These are phyloP conservation scores for Mycosarcoma mackinlayi DNA, from an alignment of 1,284 basidiomycete genomes.

Conservation along the genomic window DNA sequence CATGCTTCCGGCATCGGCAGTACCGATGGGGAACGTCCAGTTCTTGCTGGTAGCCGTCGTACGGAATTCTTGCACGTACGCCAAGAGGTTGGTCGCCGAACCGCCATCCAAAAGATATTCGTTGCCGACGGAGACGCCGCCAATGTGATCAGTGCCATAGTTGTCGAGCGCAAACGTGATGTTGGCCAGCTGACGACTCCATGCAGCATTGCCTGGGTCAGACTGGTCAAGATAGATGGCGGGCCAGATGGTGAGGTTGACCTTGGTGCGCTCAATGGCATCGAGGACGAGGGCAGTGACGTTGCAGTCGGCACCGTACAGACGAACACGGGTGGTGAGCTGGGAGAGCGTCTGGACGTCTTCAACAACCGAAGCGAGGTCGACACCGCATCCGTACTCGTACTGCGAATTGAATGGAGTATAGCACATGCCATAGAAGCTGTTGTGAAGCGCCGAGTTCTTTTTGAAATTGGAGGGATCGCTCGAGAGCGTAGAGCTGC, in stretches of 20 bases:
- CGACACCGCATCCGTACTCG: slow-evolving; percentile 33
- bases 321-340: slow-evolving; percentile 34
- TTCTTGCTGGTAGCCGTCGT: slow-evolving; percentile 21
- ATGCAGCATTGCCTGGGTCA: slow-evolving; percentile 28
- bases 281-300: slow-evolving; percentile 40
- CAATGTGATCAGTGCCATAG: slow-evolving; percentile 37
- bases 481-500: slow-evolving; percentile 16
- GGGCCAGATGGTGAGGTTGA: slow-evolving; percentile 42
- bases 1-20: slow-evolving; percentile 44
- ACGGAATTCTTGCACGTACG: slow-evolving; percentile 35
- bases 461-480: slow-evolving; percentile 43
- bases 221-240: slow-evolving; percentile 37
- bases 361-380: slow-evolving; percentile 29
- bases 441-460: slow-evolving; percentile 33
- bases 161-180: slow-evolving; percentile 38
- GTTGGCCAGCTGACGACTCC: slow-evolving; percentile 34
- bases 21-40: slow-evolving; percentile 38
- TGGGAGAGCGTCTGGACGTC: slow-evolving; percentile 39
- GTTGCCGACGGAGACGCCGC: slow-evolving; percentile 45
- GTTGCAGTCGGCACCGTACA: slow-evolving; percentile 50
- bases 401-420: slow-evolving; percentile 44
- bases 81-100: slow-evolving; percentile 27
- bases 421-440: slow-evolving; percentile 46
- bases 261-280: slow-evolving; percentile 44
- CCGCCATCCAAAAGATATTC: slow-evolving; percentile 41